Conservation (phyloP, 2,329 filamentous ascomycete genomes). For the Fusarium chaquense region DNA sequence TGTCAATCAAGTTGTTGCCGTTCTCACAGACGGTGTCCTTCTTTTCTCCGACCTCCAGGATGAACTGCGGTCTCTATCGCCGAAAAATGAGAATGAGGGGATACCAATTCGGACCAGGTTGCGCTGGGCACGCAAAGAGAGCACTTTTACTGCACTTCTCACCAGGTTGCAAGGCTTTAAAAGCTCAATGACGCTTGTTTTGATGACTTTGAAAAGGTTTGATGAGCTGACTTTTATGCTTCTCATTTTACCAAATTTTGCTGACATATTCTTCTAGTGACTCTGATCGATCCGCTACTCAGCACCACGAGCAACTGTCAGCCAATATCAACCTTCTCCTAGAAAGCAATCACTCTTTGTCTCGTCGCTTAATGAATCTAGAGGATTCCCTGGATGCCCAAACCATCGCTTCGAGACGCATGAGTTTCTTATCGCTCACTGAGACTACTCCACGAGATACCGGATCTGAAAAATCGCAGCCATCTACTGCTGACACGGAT, state of each 20-base stretch:
- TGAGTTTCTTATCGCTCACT: neutral
- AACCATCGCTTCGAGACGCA: neutral
- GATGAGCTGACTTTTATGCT: rapidly evolving
- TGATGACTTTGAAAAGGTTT: conserved; percentile 15
- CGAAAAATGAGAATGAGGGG: neutral
- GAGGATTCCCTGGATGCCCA: conserved; percentile 11
- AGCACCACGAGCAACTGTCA: neutral
- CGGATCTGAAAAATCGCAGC: neutral
- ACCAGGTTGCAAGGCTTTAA: neutral
- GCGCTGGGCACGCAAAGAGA: conserved; percentile 11
- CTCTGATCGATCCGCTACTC: neutral
- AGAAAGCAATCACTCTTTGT: neutral
- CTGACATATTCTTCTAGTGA: neutral
- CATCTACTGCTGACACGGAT: neutral
- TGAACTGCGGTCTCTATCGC: neutral
- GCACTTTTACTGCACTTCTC: neutral
- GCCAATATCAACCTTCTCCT: neutral
- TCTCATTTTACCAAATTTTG: rapidly evolving
- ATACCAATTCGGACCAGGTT: neutral
- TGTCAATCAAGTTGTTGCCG: neutral
- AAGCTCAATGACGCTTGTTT: conserved; percentile 13
- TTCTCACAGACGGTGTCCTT: conserved; percentile 18
- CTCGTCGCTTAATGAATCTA: neutral
- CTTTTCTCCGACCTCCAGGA: conserved; percentile 28
- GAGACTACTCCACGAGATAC: neutral